Base-by-base conservation (phyloP, 345 rosid species). In the Hibiscus syriacus region DNA sequence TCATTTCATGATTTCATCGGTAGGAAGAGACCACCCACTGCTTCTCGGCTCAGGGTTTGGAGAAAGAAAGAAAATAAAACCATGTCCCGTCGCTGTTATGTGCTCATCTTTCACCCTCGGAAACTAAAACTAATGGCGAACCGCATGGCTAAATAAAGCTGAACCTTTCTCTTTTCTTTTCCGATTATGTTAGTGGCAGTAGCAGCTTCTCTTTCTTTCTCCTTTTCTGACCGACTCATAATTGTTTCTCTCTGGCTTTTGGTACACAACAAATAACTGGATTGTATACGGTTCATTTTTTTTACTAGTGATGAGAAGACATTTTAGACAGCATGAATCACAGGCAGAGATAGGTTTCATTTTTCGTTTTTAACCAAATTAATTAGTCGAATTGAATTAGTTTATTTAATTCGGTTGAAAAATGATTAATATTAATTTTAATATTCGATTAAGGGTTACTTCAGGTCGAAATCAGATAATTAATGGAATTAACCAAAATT, bases 1-100 rank as follows among this genome's bases (percentile, higher is more conserved):
- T 12, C 48, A 2, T 16, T 13, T 50, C 56, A 13, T 52, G 12
- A 38, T 38, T 38, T 38, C 41, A 38, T 38, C 41, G 52, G 71
- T 34, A 10, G 66, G 76, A 79, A 67, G 72, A 54, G 65, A 72
- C 77, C 74, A 76, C 59, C 67, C 73, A 71, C 61, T 70, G 55
- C 72, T 39, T 57, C 52, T 72, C 20, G 25, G 20, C 9, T 45
- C 48, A 32, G 32, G 48, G 17, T 12, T 39, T 63, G 46, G 38
- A 54, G 43, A 48, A 72, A 9, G 12, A 19, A 19, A 8, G n/a
- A n/a, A n/a, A n/a, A n/a, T n/a, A 53, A 60, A 14, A 55, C 45
- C 60, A 38, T 6, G 41, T 19, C 14, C 36, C 30, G 8, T 48
- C 66, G 23, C 10, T 41, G 50, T 19, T 49, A 49, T 49, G 7